Evolutionary conservation across 148 eudicot genomes (phyloP).

Genomic region (Selenicereus undatus): DNA sequence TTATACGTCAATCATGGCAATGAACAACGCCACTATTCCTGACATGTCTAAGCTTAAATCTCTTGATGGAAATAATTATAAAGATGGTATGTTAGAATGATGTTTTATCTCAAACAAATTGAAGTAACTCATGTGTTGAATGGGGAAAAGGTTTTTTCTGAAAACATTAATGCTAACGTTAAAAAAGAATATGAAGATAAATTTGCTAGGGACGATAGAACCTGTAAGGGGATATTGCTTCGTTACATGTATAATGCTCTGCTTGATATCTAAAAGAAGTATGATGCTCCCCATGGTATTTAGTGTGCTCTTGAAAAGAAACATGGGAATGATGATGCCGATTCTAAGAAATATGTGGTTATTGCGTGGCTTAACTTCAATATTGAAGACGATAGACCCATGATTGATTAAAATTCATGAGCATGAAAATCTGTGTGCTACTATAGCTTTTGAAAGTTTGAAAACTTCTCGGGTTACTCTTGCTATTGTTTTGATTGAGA

Average conservation of each 20-base stretch:
- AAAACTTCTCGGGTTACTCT: not conserved
- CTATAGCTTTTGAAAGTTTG: not conserved
- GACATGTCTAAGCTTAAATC: too few relatives aligned
- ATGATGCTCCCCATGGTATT: not conserved
- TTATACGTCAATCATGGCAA: too few relatives aligned
- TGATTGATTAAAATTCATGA: not conserved
- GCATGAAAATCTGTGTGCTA: not conserved
- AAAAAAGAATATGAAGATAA: not conserved
- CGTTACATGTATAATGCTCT: not conserved
- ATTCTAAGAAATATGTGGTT: not conserved
- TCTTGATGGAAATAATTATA: too few relatives aligned
- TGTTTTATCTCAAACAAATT: not conserved
- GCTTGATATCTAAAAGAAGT: not conserved
- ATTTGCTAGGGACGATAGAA: not conserved
- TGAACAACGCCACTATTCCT: too few relatives aligned
- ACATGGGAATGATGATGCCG: not conserved
- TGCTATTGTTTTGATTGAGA: not conserved
- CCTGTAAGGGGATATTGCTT: not conserved
- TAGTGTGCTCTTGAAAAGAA: not conserved
- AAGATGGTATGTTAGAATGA: not conserved
- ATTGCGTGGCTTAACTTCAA: not conserved
- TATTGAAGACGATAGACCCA: not conserved
- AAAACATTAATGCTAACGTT: not conserved
- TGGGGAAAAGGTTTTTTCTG: not conserved
- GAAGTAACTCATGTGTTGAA: not conserved